Evolutionary conservation across 2,329 filamentous ascomycete genomes (phyloP), one percentile per base, ranked within the genome.

Genomic region (Hortaea werneckii): DNA sequence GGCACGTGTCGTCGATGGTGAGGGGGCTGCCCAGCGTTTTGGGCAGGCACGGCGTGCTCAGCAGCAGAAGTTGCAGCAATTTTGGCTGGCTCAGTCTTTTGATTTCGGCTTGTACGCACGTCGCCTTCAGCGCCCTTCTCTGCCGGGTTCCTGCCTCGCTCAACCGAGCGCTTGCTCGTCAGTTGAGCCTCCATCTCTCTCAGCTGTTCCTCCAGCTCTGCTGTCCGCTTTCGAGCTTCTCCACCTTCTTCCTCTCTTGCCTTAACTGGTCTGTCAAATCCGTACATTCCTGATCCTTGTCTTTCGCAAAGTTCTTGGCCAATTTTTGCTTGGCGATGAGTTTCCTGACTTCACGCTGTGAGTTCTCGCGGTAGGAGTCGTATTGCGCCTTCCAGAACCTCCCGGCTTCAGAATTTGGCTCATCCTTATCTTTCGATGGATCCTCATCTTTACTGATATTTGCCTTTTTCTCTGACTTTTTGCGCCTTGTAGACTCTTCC

Each of bases 301-400:
- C 78, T 61, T 82, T 81, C 38, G 85, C 85, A 59, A 83, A 89
- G 45, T 80, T 82, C 66, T 86, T 89, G 47, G 85, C 83, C 50
- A 87, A 72, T 59, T 85, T 79, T 69, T 88, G 87, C 71, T 88
- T 89, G 59, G 79, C 79, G 59, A 89, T 76, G 58, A 90, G 72
- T 67, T 83, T 86, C 67, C 81, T 80, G 72, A 88, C 82, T 63
- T 89, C 83, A 38, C 73, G 75, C 62, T 79, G 79, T 51, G 84
- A 85, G 51, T 84, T 82, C 39, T 78, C 73, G 41, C 85, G 80
- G 58, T 89, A 90, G 45, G 74, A 76, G 54, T 86, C 76, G 56
- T 85, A 89, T 58, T 87, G 78, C 26, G 78, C 75, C 65, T 89
- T 89, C 85, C 85, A 90, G 65, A 85, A 88, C 56, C 77, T 80